These are phyloP conservation scores for Alternaria metachromatica DNA, from an alignment of 2,329 filamentous ascomycete species.

Conservation along the genomic window DNA sequence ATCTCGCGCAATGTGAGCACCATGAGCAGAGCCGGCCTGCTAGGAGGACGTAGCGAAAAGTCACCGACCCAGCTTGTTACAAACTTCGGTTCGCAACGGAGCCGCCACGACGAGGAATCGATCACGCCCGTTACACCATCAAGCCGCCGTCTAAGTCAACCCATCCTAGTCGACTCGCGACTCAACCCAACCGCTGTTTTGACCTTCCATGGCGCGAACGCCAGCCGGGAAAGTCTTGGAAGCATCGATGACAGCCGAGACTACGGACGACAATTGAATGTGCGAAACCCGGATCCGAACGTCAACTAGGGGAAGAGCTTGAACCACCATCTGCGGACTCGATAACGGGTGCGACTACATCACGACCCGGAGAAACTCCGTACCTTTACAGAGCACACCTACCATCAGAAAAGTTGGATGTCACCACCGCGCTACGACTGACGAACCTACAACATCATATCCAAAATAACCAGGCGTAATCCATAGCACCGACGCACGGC, in stretches of 20 bases:
- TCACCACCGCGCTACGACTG: slow-evolving; percentile 33
- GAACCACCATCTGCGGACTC: neutral
- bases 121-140: slow-evolving; percentile 45
- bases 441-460: slow-evolving; percentile 28
- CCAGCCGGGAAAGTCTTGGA: slow-evolving; percentile 54
- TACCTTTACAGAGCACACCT: slow-evolving; percentile 7
- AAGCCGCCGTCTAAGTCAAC: slow-evolving; percentile 51
- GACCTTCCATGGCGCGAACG: slow-evolving; percentile 51
- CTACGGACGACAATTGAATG: slow-evolving; percentile 56
- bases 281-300: slow-evolving; percentile 47
- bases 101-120: slow-evolving; percentile 40
- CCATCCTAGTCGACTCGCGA: slow-evolving; percentile 56
- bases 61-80: slow-evolving; percentile 36
- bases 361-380: slow-evolving; percentile 1
- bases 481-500: slow-evolving; percentile 29
- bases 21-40: slow-evolving; percentile 56
- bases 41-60: slow-evolving; percentile 40
- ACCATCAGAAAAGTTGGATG: slow-evolving; percentile 23
- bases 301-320: neutral
- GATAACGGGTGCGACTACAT: neutral
- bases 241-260: slow-evolving; percentile 57
- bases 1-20: slow-evolving; percentile 55
- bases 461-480: slow-evolving; percentile 22
- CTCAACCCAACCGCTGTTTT: slow-evolving; percentile 57
- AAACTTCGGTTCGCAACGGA: slow-evolving; percentile 35